Evolutionary conservation across 2,329 filamentous ascomycete genomes (phyloP).

Genomic region (Blastomyces parvus): DNA sequence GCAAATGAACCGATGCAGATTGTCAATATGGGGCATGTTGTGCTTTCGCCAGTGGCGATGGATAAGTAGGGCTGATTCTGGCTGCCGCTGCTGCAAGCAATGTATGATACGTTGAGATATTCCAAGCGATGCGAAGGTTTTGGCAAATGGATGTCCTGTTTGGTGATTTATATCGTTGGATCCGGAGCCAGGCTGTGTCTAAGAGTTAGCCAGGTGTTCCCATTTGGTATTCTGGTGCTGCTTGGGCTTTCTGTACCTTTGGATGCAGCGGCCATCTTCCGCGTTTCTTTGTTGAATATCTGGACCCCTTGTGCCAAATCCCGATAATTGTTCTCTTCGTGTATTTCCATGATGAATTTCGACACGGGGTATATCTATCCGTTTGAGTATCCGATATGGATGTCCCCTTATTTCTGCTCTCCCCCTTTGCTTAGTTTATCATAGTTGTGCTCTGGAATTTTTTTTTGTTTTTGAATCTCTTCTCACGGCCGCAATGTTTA

Average conservation of each 20-base stretch:
- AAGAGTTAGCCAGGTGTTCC: neutral
- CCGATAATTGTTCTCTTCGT: neutral
- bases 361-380: neutral
- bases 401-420: neutral
- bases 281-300: neutral
- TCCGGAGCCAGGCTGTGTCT: neutral
- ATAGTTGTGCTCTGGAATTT: neutral
- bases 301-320: neutral
- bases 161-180: neutral
- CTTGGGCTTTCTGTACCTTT: no score
- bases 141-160: neutral
- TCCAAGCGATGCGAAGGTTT: neutral
- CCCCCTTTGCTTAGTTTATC: neutral
- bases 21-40: conserved; percentile 17
- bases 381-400: neutral
- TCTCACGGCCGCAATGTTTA: neutral
- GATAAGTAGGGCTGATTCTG: neutral
- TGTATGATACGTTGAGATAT: neutral
- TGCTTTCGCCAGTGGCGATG: neutral
- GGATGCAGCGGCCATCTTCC: neutral
- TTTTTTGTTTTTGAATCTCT: neutral
- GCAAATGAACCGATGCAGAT: conserved; percentile 5
- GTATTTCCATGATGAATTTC: no score
- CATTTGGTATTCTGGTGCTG: neutral
- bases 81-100: neutral